phyloP scores from a whole-genome alignment of 495 filamentous ascomycete genomes.

The Penicillium crystallinum region DNA sequence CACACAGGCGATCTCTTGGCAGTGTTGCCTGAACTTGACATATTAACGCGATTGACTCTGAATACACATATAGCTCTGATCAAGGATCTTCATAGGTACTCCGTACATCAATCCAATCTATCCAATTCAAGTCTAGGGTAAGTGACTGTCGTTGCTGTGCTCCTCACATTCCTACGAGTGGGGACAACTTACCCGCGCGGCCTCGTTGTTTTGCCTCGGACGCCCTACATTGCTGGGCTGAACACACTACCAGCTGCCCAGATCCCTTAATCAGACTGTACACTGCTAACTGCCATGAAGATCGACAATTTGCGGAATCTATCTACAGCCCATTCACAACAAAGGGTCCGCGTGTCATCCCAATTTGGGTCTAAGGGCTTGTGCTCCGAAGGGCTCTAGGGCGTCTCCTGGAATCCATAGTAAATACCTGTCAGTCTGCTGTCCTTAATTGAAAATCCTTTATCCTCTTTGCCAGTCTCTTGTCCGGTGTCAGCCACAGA shows the following conservation, averaged over 20 bases:
- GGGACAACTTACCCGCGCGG: slow-evolving; percentile 8
- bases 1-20: slow-evolving; percentile 1
- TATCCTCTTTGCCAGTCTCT: background rate
- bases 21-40: slow-evolving; percentile 2
- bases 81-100: too few relatives aligned
- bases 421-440: slow-evolving; percentile 19
- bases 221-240: slow-evolving; percentile 22
- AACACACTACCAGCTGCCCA: background rate
- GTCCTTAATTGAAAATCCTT: background rate
- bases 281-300: slow-evolving; percentile 8
- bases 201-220: background rate
- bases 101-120: background rate
- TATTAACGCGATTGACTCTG: background rate
- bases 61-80: background rate
- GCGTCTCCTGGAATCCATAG: slow-evolving; percentile 12
- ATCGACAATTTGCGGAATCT: slow-evolving; percentile 20
- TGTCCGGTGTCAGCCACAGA: background rate
- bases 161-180: slow-evolving; percentile 17
- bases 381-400: background rate
- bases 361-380: slow-evolving; percentile 2
- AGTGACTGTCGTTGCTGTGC: background rate
- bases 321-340: slow-evolving; percentile 13
- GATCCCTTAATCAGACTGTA: background rate
- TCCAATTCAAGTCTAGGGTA: background rate
- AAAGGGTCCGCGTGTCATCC: slow-evolving; percentile 10